Evolutionary conservation across 2,329 filamentous ascomycete genomes (phyloP).

Genomic region (Penicillium expansum): DNA sequence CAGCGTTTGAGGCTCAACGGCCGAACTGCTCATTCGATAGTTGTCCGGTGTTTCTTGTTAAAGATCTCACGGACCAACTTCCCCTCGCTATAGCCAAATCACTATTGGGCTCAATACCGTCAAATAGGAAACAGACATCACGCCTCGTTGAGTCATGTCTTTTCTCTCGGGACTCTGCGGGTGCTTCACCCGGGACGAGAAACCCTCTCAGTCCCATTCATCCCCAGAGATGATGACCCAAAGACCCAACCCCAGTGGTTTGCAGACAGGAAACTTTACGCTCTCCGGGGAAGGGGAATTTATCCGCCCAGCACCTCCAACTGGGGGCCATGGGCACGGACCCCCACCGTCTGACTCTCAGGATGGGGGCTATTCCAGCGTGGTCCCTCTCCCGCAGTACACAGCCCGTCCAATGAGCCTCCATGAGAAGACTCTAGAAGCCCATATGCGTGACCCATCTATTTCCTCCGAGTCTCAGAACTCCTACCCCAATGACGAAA

Average conservation of each 20-base stretch:
- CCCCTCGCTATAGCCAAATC: not conserved
- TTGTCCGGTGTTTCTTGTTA: not conserved
- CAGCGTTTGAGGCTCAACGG: conserved; percentile 8
- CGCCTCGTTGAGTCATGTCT: conserved; percentile 16
- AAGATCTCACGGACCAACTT: not conserved
- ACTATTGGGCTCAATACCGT: not conserved
- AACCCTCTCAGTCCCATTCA: not conserved
- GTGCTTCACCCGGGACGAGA: conserved; percentile 21
- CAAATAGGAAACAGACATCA: not conserved
- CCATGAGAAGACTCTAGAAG: conserved; percentile 41
- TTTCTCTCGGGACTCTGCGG: conserved; percentile 27
- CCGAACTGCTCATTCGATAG: not conserved
- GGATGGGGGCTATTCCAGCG: conserved; percentile 32
- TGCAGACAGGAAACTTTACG: conserved; percentile 23
- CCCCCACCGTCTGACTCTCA: conserved; percentile 21
- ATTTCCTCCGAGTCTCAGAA: conserved; percentile 24
- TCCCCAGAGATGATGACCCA: conserved; percentile 14
- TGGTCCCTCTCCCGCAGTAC: conserved; percentile 41
- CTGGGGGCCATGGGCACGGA: conserved; percentile 14
- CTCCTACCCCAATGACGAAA: conserved; percentile 30
- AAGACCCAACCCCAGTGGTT: conserved; percentile 6
- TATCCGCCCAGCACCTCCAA: conserved; percentile 12
- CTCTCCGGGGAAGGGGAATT: conserved; percentile 19
- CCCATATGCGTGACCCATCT: conserved; percentile 32
- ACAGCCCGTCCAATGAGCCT: conserved; percentile 40